Evolutionary conservation across 257 asterid genomes (phyloP), one percentile per base, ranked within the genome.

Genomic region (Paraleonurus japonicus): DNA sequence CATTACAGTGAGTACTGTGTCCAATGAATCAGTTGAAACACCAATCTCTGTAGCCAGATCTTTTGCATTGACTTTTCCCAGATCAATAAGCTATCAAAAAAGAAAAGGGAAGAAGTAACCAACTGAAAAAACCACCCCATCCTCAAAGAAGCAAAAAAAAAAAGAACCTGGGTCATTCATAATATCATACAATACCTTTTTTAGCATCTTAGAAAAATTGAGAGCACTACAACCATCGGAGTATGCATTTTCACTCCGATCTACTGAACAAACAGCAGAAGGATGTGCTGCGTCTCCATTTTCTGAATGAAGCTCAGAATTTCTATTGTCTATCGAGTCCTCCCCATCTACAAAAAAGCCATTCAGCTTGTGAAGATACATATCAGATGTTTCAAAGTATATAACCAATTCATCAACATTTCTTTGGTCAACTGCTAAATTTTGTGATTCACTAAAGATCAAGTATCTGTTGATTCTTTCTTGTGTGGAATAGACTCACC

Each of bases 21-120:
- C 76, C 87, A 95, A 75, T 59, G 84, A 81, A 73, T 92, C 93
- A 32, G 85, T 77, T 7, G 94, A 78, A 59, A 89, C 88, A 48
- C 97, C 99, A 75, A 90, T 88, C 80, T 89, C 95, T 28, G 78
- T 63, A 53, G 99, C 96, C 65, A 92, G 84, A 76, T 89, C 95
- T 74, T 81, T 81, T 39, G 81, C 75, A 70, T 82, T 79, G 78
- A 89, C 89, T 84, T 85, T 88, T 35, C 96, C 96, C 66, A 82
- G 85, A 78, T 87, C 94, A 82, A 92, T 83, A 80, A 95, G 78
- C 99, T 95, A 76, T 72, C 81, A 10, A n/a, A 77, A 59, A 66
- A 63, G 55, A 67, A 61, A 10, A 45, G 15, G 37, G 20, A 28
- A 35, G 15, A 47, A 73, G 33, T 37, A 17, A 76, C 26, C 12